phyloP scores from a whole-genome alignment of 1,284 basidiomycete species.

The Thelephora terrestris region DNA sequence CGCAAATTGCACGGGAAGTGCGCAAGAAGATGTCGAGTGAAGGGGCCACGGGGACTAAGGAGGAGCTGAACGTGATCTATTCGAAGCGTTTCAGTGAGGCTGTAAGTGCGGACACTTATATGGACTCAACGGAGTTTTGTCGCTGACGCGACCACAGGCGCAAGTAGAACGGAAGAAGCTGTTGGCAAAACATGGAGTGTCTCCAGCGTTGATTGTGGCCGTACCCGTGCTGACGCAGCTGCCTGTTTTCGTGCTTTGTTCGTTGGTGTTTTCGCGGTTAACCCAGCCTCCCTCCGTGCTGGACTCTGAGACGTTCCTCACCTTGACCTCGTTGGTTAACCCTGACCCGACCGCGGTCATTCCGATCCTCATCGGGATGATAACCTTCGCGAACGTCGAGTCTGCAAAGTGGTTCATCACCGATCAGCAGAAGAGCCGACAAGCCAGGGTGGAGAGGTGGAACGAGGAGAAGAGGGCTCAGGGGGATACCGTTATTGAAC shows the following conservation, averaged over 20 bases:
- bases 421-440: conserved; percentile 40
- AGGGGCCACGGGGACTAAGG: conserved; percentile 43
- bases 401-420: conserved; percentile 60
- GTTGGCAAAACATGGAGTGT: conserved; percentile 45
- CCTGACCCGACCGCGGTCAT: conserved; percentile 61
- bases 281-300: conserved; percentile 51
- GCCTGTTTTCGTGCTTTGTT: conserved; percentile 62
- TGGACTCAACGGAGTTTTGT: not conserved
- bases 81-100: conserved; percentile 28
- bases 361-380: conserved; percentile 61
- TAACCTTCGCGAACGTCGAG: conserved; percentile 73
- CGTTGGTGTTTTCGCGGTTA: conserved; percentile 47
- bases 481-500: conserved; percentile 34
- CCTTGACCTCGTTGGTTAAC: conserved; percentile 59
- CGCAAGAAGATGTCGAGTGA: conserved; percentile 49
- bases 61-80: conserved; percentile 39
- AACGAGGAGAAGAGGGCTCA: conserved; percentile 27
- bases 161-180: conserved; percentile 46
- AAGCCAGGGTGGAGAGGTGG: conserved; percentile 35
- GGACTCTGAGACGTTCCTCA: conserved; percentile 66
- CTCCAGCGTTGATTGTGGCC: conserved; percentile 47
- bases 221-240: conserved; percentile 59
- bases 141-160: conserved; percentile 31
- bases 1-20: conserved; percentile 40
- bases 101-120: conserved; percentile 6